These are phyloP conservation scores for Clarkia xantiana DNA, from an alignment of 345 rosid species.

Conservation along the genomic window DNA sequence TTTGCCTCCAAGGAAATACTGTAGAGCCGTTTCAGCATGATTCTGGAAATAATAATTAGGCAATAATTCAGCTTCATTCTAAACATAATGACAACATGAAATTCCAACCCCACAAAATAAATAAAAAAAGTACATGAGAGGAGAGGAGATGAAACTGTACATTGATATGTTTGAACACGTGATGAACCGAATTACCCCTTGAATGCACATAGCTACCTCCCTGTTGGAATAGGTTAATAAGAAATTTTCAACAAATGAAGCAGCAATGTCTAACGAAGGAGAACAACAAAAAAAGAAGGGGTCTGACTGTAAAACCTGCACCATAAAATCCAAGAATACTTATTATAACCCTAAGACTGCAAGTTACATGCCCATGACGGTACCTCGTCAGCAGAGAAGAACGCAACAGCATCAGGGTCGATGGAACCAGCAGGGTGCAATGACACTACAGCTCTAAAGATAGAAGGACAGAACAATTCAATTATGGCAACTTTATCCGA, in stretches of 20 bases:
- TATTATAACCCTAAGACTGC: no score
- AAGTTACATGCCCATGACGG: no score
- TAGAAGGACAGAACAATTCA: slow-evolving; percentile 55
- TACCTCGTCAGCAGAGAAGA: slow-evolving; percentile 98
- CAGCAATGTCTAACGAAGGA: no score
- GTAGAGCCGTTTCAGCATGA: slow-evolving; percentile 65
- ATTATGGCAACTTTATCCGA: slow-evolving; percentile 54
- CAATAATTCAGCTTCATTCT: neutral
- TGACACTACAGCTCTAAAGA: slow-evolving; percentile 70
- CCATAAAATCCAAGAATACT: no score
- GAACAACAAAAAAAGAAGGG: no score
- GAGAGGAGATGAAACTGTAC: no score
- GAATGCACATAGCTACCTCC: slow-evolving; percentile 84
- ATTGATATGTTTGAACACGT: slow-evolving; percentile 56
- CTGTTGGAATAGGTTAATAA: slow-evolving; percentile 14
- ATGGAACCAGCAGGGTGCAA: slow-evolving; percentile 87
- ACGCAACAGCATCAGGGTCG: slow-evolving; percentile 84
- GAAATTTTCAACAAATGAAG: neutral
- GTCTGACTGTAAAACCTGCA: no score
- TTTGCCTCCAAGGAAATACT: slow-evolving; percentile 51
- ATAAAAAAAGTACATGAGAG: no score
- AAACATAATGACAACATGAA: no score
- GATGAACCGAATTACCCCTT: slow-evolving; percentile 58
- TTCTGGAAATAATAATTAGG: slow-evolving; percentile 30
- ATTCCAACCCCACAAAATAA: neutral